Evolutionary conservation across 441 rosid genomes (phyloP).

Genomic region (Kokia cookei): DNA sequence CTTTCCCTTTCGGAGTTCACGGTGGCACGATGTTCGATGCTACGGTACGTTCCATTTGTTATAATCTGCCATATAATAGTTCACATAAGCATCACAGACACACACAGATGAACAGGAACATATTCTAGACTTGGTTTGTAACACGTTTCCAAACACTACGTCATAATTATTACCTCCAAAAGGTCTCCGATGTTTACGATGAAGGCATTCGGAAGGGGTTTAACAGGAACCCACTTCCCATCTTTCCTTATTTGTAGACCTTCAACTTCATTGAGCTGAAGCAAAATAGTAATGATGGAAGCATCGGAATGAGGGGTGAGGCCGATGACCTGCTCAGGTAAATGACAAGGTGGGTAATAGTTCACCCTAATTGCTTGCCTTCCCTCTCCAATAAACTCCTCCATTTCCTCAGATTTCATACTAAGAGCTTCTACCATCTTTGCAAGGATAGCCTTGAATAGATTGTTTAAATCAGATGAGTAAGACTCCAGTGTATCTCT

Average conservation of each 20-base stretch:
- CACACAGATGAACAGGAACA: not conserved
- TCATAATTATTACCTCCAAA: slow-evolving; percentile 2
- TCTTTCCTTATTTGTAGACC: slow-evolving; percentile 42
- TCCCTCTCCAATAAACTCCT: slow-evolving; percentile 26
- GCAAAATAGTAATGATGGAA: slow-evolving; percentile 30
- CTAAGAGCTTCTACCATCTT: slow-evolving; percentile 26
- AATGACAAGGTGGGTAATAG: slow-evolving; percentile 27
- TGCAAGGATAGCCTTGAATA: not conserved
- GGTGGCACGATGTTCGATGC: slow-evolving; percentile 33
- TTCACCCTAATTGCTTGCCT: slow-evolving; percentile 33
- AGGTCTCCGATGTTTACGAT: slow-evolving; percentile 6
- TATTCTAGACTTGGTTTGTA: not conserved
- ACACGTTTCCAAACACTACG: not conserved
- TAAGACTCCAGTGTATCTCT: not conserved
- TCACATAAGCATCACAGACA: not conserved
- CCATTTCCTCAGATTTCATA: slow-evolving; percentile 27
- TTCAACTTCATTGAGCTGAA: slow-evolving; percentile 38
- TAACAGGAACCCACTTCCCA: slow-evolving; percentile 34
- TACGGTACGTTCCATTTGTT: slow-evolving; percentile 29
- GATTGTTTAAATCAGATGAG: not conserved
- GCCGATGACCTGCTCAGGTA: not conserved
- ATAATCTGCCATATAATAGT: slow-evolving; percentile 21
- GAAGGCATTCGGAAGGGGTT: slow-evolving; percentile 19
- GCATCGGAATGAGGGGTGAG: slow-evolving; percentile 35
- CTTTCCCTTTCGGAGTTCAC: slow-evolving; percentile 31